Base-by-base conservation (phyloP, 2,329 filamentous ascomycete species). In the Phyllosticta citrichinensis region DNA sequence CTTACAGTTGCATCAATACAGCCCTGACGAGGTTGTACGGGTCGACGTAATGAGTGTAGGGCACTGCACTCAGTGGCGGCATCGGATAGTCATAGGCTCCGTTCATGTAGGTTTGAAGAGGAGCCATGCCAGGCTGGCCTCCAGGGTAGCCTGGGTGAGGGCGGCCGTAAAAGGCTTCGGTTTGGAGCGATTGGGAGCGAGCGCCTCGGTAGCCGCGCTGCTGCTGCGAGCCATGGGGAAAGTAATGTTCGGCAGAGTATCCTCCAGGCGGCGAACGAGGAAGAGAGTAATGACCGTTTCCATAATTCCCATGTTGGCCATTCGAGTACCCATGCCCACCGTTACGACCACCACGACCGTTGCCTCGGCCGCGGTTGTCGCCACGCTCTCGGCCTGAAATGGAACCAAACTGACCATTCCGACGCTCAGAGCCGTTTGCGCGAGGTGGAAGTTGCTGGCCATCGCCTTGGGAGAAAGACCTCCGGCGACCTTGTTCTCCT, bases 131-230 rank as follows among this genome's bases (percentile, higher is more conserved):
- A 60, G 73, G 73, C 52, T 72, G 68, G 52, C 73, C 70, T 52
- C 72, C 70, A 52, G 73, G 68, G 57, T 73, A 72, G 24, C 69
- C 65, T 14, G 61, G 54, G 19, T 67, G 66, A 22, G 60, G 57
- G 62, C 73, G 76, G 61, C 73, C 73, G 69, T 82, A 87, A 64
- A 79, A 75, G 30, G 73, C 73, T 40, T 81, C 79, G 50, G 79
- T 79, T 2, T 84, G 81, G 66, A 87, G 80, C 1, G 85, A 87
- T 64, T 86, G 84, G 25, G 85, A 84, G 60, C 85, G 79, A 63
- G 81, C 72, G 65, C 79, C 77, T 57, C 83, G 77, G 65, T 79
- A 80, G 62, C 76, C 77, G 61, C 79, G 67, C 22, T 68, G 63
- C 52, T 74, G 67, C 62, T 64, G 68, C 58, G 69, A 74, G 40